Conservation (phyloP, 345 rosid genomes). For the Populus euphratica region DNA sequence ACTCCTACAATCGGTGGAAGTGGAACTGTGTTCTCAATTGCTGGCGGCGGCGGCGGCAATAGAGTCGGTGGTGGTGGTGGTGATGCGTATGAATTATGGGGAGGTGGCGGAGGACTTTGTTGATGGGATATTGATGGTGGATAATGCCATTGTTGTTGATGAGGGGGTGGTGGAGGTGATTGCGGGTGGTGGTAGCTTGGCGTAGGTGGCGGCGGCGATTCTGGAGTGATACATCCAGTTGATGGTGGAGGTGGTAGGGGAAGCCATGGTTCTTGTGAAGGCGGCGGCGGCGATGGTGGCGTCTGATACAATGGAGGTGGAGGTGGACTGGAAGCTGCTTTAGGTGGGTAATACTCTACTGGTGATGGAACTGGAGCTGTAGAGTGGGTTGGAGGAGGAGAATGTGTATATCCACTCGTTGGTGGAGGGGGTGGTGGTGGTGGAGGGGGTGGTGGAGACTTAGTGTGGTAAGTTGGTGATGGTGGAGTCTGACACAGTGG, state of each 20-base stretch:
- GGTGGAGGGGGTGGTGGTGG: background rate
- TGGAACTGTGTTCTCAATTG: slow-evolving; percentile 23
- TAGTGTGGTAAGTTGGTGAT: too few relatives aligned
- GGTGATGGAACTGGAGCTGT: slow-evolving; percentile 22
- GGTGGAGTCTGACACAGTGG: too few relatives aligned
- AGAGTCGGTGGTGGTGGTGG: slow-evolving; percentile 18
- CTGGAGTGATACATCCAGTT: background rate
- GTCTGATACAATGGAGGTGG: slow-evolving; percentile 6
- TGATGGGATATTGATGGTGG: slow-evolving; percentile 1
- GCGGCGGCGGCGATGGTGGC: slow-evolving; percentile 6
- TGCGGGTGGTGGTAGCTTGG: slow-evolving; percentile 24
- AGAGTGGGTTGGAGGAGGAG: slow-evolving; percentile 16
- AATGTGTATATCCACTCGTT: background rate
- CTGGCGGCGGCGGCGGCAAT: slow-evolving; percentile 8
- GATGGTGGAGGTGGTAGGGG: slow-evolving; percentile 1
- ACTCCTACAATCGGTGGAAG: slow-evolving; percentile 57
- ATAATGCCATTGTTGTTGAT: slow-evolving; percentile 26
- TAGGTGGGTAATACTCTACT: slow-evolving; percentile 1
- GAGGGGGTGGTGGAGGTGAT: slow-evolving; percentile 11
- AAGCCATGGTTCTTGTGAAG: slow-evolving; percentile 11
- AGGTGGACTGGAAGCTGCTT: background rate
- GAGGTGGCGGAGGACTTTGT: slow-evolving; percentile 11
- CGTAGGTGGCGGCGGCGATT: slow-evolving; percentile 26
- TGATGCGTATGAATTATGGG: slow-evolving; percentile 11
- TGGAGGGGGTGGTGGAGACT: too few relatives aligned